Evolutionary conservation across 164 flowering plant species (phyloP).

Genomic region (grape (Vitis vinifera)): ASM3070453v1 NC_081812.1:7261001-7261500

Average conservation of each 20-base stretch:
- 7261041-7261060: conserved; percentile 25
- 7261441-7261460: conserved; percentile 26
- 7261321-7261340: neutral
- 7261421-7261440: conserved; percentile 17
- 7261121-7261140: neutral
- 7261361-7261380: neutral
- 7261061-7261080: conserved; percentile 27
- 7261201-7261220: conserved; percentile 19
- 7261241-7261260: conserved; percentile 25
- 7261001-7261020: conserved; percentile 43
- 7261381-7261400: neutral
- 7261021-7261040: conserved; percentile 49
- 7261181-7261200: conserved; percentile 19
- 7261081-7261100: conserved; percentile 33
- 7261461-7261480: conserved; percentile 39
- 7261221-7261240: conserved; percentile 21
- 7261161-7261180: neutral
- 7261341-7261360: neutral
- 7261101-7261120: conserved; percentile 32
- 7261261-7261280: neutral
- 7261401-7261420: conserved; percentile 7
- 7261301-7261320: neutral
- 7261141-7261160: neutral
- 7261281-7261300: neutral
- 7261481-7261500: neutral